phyloP scores from a whole-genome alignment of 306 rosid species.

The Medicago truncatula region MtrunA17r5.0-ANR NC_053042.1:7258001-7258500 shows the following conservation, averaged over 20 bases:
- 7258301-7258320: slow-evolving; percentile 44
- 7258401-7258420: slow-evolving; percentile 72
- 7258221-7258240: slow-evolving; percentile 63
- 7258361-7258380: slow-evolving; percentile 67
- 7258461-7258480: no score
- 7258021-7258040: neutral
- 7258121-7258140: slow-evolving; percentile 46
- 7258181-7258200: slow-evolving; percentile 61
- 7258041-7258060: neutral
- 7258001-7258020: no score
- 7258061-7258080: neutral
- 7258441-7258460: no score
- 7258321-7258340: slow-evolving; percentile 65
- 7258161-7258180: slow-evolving; percentile 63
- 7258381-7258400: slow-evolving; percentile 77
- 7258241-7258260: slow-evolving; percentile 37
- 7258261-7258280: neutral
- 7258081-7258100: slow-evolving; percentile 51
- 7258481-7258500: no score
- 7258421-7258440: slow-evolving; percentile 41
- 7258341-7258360: slow-evolving; percentile 54
- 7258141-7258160: slow-evolving; percentile 43
- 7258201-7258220: slow-evolving; percentile 71
- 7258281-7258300: slow-evolving; percentile 64
- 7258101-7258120: slow-evolving; percentile 64